Conservation (phyloP, 2,329 filamentous ascomycete species). For the Colletotrichum theobromicola region DNA sequence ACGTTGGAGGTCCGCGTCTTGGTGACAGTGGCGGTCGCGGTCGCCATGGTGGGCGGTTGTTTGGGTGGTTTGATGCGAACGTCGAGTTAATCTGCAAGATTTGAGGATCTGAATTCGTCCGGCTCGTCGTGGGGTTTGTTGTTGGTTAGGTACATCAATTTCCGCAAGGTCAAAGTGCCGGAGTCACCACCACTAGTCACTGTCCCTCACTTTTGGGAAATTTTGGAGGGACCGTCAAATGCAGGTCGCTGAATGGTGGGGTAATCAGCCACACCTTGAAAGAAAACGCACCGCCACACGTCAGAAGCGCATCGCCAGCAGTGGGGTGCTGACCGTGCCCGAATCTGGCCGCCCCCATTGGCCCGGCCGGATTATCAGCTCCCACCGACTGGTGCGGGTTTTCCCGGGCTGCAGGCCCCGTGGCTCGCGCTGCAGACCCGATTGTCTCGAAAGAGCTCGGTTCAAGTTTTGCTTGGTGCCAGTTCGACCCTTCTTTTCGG, state of each 20-base stretch:
- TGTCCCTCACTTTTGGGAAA: conserved; percentile 1
- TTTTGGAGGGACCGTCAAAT: conserved; percentile 14
- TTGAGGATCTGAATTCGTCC: too few relatives aligned
- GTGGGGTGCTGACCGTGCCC: not conserved
- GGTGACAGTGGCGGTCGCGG: conserved; percentile 63
- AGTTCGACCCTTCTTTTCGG: conserved; percentile 22
- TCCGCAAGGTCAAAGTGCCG: not conserved
- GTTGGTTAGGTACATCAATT: not conserved
- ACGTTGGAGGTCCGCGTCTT: conserved; percentile 71
- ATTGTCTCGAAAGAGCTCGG: conserved; percentile 23
- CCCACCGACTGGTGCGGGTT: conserved; percentile 15
- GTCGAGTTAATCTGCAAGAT: not conserved
- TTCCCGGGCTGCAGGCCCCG: conserved; percentile 22
- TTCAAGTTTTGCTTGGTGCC: conserved; percentile 22
- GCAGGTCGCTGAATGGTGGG: conserved; percentile 9
- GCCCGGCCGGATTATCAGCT: not conserved
- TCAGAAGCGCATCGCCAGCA: not conserved
- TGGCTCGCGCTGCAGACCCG: conserved; percentile 22
- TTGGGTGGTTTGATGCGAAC: rapidly evolving
- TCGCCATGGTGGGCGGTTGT: conserved; percentile 36
- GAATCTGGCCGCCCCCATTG: not conserved
- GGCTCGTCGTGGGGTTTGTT: not conserved
- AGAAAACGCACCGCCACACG: not conserved
- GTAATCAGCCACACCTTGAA: conserved; percentile 11
- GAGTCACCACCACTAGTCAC: not conserved